Base-by-base conservation (phyloP, 805 yeast genomes). In the Pichia heedii region DNA sequence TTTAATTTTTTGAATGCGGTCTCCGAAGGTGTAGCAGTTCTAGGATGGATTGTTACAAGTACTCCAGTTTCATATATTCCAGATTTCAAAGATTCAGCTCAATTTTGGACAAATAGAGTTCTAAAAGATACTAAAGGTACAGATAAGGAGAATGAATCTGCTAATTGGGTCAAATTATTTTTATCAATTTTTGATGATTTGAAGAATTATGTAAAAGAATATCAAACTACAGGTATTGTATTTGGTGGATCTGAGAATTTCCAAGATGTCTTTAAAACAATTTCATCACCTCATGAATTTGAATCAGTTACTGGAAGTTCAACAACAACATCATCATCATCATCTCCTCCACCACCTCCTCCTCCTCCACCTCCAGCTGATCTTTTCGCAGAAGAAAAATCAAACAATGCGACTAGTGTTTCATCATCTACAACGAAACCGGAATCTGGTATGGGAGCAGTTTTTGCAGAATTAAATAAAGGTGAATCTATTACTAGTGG, bases 31-130 rank as follows among this genome's bases (percentile, higher is more conserved):
- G 77, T 84, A 10, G 88, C 96, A 11, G 86, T 84, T 7, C 69
- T 89, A 42, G 95, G 95, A 21, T 93, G 99, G 99, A 74, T 90
- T 49, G 77, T 85, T 18, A 74, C 76, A 6, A 76, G 72, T 4
- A 78, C 86, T 5, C 96, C 97, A 1, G 76, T 83, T 15, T 76
- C 86, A 0, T 75, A 71, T 50, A 74, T 93, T 44, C 76, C 83
- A 4, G 96, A 89, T 51, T 84, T 80, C 65, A 84, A 82, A 58
- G 98, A 93, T 57, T 78, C 94, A 19, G 84, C 96, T 30, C 90
- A 83, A 61, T 93, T 93, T 66, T 93, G 97, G 88, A 76, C 95
- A 11, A 89, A 93, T 66, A 77, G 95, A 54, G 81, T 90, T 36
- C 65, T 89, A 60, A 89, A 89, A 64, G 96, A 87, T 48, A 79